These are phyloP conservation scores for Ogataea nitratoaversa DNA, from an alignment of 805 yeast species.

Conservation along the genomic window DNA sequence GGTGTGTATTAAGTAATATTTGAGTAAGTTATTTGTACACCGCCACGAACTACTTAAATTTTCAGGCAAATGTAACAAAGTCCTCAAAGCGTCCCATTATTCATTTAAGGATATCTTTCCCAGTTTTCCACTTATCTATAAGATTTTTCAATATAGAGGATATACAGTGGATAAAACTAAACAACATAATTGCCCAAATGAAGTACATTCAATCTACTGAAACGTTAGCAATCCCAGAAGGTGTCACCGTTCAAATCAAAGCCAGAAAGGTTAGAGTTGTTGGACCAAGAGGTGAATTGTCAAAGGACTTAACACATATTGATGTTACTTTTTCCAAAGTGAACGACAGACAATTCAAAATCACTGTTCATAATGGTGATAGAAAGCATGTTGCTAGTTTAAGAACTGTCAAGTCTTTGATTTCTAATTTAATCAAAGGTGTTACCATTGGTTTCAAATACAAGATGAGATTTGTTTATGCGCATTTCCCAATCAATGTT, in stretches of 20 bases:
- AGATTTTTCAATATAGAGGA: too few relatives aligned
- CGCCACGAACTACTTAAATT: too few relatives aligned
- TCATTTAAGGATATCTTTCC: not conserved
- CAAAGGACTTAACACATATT: conserved; percentile 89
- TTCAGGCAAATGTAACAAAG: too few relatives aligned
- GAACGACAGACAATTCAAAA: conserved; percentile 67
- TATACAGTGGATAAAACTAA: not conserved
- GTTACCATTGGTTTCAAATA: conserved; percentile 98
- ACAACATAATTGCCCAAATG: conserved; percentile 34
- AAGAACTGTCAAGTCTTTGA: conserved; percentile 96
- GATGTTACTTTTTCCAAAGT: conserved; percentile 89
- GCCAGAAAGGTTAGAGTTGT: conserved; percentile 85
- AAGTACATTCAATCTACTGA: conserved; percentile 62
- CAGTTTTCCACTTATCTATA: too few relatives aligned
- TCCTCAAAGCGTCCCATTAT: too few relatives aligned
- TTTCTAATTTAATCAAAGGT: conserved; percentile 94
- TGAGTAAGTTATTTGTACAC: too few relatives aligned
- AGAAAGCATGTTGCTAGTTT: conserved; percentile 99
- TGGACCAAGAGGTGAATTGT: conserved; percentile 96
- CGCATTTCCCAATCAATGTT: conserved; percentile 99
- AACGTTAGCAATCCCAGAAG: conserved; percentile 74
- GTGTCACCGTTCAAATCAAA: conserved; percentile 86
- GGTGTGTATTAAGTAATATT: too few relatives aligned
- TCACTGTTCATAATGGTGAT: conserved; percentile 97
- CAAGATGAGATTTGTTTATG: conserved; percentile 99